Conservation (phyloP, 352 stramenopile genomes). For the Thalassiosira ordinaria region DNA sequence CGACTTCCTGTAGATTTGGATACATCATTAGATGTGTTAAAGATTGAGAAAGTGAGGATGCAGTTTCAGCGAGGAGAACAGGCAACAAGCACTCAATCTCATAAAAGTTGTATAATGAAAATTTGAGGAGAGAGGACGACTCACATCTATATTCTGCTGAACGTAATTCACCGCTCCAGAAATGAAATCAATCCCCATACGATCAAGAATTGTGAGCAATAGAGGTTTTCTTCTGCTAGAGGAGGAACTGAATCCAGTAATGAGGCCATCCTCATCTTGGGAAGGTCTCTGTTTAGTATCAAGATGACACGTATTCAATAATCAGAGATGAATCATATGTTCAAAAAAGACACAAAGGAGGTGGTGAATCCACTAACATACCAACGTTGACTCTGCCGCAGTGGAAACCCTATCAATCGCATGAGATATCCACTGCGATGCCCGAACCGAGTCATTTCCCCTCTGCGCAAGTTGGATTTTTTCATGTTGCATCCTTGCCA, state of each 20-base stretch:
- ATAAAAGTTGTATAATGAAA: too few relatives aligned
- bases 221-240: constrained; percentile 47
- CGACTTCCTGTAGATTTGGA: constrained; percentile 28
- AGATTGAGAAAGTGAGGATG: background rate
- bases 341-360: too few relatives aligned
- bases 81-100: too few relatives aligned
- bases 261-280: constrained; percentile 45
- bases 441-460: constrained; percentile 55
- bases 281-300: constrained; percentile 3
- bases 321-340: too few relatives aligned
- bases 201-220: constrained; percentile 44
- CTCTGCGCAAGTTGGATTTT: constrained; percentile 58
- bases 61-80: background rate
- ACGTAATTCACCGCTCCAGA: constrained; percentile 43
- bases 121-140: background rate
- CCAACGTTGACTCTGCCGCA: constrained; percentile 40
- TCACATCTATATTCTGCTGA: constrained; percentile 55
- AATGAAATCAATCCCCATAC: constrained; percentile 60
- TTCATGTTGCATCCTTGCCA: constrained; percentile 54
- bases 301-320: too few relatives aligned
- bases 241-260: constrained; percentile 44
- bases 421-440: constrained; percentile 57
- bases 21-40: background rate
- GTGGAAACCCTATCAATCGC: constrained; percentile 49
- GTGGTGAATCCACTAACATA: too few relatives aligned